phyloP scores from a whole-genome alignment of 2,329 filamentous ascomycete genomes.

The Sporothrix brasiliensis region DNA sequence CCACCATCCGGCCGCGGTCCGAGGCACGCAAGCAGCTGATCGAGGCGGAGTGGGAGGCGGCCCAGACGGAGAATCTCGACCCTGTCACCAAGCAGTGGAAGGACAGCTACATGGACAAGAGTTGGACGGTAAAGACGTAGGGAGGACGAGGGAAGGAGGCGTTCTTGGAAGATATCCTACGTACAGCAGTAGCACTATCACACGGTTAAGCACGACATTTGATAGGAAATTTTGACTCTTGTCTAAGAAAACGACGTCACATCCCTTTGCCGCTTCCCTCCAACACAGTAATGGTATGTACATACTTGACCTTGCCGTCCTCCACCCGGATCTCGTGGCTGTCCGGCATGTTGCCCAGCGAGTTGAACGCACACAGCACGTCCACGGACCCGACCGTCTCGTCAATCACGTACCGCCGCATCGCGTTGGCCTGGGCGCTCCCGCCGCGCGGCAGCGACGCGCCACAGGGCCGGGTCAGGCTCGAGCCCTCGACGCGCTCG shows the following conservation, averaged over 20 bases:
- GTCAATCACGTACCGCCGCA: constrained; percentile 37
- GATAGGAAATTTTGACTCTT: too few species aligned
- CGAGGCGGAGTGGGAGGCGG: not conserved
- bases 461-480: constrained; percentile 42
- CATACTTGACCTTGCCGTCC: constrained; percentile 44
- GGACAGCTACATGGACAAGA: not conserved
- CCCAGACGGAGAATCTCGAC: not conserved
- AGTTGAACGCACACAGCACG: constrained; percentile 44
- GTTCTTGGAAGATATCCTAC: too few species aligned
- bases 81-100: constrained; percentile 9
- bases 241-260: too few species aligned
- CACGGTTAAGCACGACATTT: too few species aligned
- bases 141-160: too few species aligned
- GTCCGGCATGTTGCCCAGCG: constrained; percentile 42
- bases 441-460: constrained; percentile 41
- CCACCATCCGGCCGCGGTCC: constrained; percentile 44
- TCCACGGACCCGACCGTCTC: constrained; percentile 44
- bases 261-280: too few species aligned
- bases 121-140: not conserved
- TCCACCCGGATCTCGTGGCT: constrained; percentile 45
- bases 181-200: too few species aligned
- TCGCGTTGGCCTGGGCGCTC: constrained; percentile 36
- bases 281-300: constrained; percentile 45
- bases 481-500: constrained; percentile 44
- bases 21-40: constrained; percentile 27